Evolutionary conservation across 495 filamentous ascomycete genomes (phyloP), one percentile per base, ranked within the genome.

Genomic region (Hyaloscypha finlandica): DNA sequence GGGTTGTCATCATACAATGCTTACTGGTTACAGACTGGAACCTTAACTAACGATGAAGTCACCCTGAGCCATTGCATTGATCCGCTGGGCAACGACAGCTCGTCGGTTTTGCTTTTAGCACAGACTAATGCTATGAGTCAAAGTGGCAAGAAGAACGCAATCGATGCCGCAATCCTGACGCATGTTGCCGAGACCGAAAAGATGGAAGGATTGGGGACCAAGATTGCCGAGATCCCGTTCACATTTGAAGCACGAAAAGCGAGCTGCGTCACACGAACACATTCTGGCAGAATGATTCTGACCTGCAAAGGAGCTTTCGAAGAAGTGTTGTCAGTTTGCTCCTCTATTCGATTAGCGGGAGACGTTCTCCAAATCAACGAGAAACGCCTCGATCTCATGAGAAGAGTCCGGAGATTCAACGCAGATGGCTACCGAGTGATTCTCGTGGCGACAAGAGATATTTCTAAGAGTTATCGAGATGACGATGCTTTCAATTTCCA

Each of bases 131-230:
- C 63, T n/a, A 11, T 16, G 5, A 9, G 22, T 33, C 63, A 65
- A 25, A 59, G 63, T 52, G 33, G 63, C 53, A 65, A 65, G 63
- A 65, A 65, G 54, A 65, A 65, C 30, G 42, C 45, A 20, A 65
- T 65, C 33, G 63, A 59, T 33, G 45, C 8, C 11, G 63, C 63
- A 16, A 65, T 59, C 22, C 8, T 65, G 19, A 58, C 58, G 19
- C 32, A 55, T 14, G 14, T 8, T 32, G 30, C 29, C 31, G 31
- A 25, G 19, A 22, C 14, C 12, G 25, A 59, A 20, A 59, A 45
- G 14, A 4, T 45, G 19, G 30, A 12, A 25, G n/a, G 14, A 4
- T 12, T 65, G 3, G 53, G 53, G 4, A 33, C 12, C 8, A 65
- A 33, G 32, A 14, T 59, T 6, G 53, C 20, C 8, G 63, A 65